Base-by-base conservation (phyloP, 768 basidiomycete genomes). In the Leccinum uliginosum region DNA sequence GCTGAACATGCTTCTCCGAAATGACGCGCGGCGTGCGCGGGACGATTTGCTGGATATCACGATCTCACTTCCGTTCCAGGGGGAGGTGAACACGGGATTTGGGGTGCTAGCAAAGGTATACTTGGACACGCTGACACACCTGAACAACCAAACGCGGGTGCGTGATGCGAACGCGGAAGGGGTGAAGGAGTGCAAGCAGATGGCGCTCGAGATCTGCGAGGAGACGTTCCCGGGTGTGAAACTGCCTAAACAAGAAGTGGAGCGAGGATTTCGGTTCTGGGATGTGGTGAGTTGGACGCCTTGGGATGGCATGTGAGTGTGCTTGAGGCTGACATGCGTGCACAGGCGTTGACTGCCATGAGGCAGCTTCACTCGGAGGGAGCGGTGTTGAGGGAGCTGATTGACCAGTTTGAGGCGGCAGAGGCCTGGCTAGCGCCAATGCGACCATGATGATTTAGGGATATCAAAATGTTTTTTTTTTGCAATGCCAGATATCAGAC, bases 221-320 rank as follows among this genome's bases (percentile, higher is more conserved):
- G 89, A 94, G 68, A 93, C 91, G 55, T 98, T 98, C 80, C 83
- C 87, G 19, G 93, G 91, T 21, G 91, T 99, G 63, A 96, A 94
- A 78, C 72, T 67, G 56, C 92, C 95, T 4, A 85, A 87, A 74
- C 76, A 76, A 59, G 96, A 98, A 79, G 89, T 99, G 57, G 93
- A 97, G 73, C 77, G 96, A 50, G 96, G 96, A 6, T 98, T 99
- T 80, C 80, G 96, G 67, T 99, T 98, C 80, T 99, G 96, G 96
- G 93, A 98, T 71, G 82, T 95, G 73, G 95, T 97, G 69, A 76
- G 93, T 83, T 43, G 35, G 45, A 48, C 59, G 51, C n/a, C n/a
- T n/a, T n/a, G 57, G 53, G 50, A 38, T 48, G 35, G 56, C 65
- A 54, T 48, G 46, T 24, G 52, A 44, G 54, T 21, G 24, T 45